Conservation (phyloP, 768 basidiomycete genomes). For the Phaeolepiota aurea region DNA sequence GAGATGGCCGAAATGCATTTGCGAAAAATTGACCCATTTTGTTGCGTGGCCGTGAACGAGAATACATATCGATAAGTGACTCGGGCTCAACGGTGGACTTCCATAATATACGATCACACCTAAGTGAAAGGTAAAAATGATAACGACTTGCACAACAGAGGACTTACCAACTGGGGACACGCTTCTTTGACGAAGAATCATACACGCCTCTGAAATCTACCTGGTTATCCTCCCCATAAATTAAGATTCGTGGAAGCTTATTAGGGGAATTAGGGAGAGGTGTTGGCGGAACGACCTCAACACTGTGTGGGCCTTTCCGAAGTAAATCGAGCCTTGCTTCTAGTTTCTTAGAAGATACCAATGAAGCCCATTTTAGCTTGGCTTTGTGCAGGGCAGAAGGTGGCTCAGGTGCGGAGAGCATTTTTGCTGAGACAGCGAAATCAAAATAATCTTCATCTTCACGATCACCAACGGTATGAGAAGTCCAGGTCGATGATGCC, state of each 20-base stretch:
- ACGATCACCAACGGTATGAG: constrained; percentile 28
- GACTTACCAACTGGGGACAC: constrained; percentile 77
- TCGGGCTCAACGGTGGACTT: constrained; percentile 58
- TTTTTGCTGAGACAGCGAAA: constrained; percentile 16
- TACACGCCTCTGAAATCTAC: constrained; percentile 58
- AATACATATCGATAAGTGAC: constrained; percentile 28
- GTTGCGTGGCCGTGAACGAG: constrained; percentile 11
- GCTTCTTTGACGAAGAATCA: constrained; percentile 73
- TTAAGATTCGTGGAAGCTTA: not conserved
- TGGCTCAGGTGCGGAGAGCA: constrained; percentile 25
- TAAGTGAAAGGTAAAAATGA: constrained; percentile 21
- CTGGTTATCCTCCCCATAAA: constrained; percentile 19
- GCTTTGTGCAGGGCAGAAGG: constrained; percentile 39
- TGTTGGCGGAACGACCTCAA: not conserved
- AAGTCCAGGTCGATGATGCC: constrained; percentile 45
- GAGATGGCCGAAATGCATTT: constrained; percentile 42
- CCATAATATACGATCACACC: constrained; percentile 84
- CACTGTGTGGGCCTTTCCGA: constrained; percentile 2
- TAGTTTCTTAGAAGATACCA: constrained; percentile 1
- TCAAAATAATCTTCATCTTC: constrained; percentile 28
- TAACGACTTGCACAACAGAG: no score
- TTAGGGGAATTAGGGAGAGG: not conserved
- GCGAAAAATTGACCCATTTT: constrained; percentile 47
- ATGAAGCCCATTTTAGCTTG: not conserved
- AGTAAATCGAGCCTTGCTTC: constrained; percentile 8